Percentiles rank a stretch among this genome's conserved stretches.
Evolutionary conservation across 2,329 filamentous ascomycete species (phyloP).

Genomic region (Alternaria sp.): DNA sequence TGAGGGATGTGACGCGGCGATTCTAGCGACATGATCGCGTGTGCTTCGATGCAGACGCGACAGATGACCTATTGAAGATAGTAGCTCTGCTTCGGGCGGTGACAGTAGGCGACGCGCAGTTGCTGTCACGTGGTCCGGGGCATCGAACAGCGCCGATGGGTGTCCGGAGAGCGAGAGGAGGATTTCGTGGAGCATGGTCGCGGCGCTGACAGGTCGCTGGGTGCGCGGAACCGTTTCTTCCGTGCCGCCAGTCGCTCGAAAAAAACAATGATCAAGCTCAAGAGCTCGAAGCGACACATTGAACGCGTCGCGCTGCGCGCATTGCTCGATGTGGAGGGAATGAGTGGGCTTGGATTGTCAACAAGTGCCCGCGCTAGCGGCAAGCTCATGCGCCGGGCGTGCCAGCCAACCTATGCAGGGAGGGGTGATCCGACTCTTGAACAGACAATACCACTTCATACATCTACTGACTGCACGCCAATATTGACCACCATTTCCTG

Average conservation of each 20-base stretch:
- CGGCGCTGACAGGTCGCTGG: constrained; percentile 17
- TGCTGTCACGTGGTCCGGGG: constrained; percentile 47
- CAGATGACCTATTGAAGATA: constrained; percentile 77
- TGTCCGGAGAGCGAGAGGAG: constrained; percentile 95
- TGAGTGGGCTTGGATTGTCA: constrained; percentile 16
- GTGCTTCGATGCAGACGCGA: constrained; percentile 79
- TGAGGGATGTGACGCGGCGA: constrained; percentile 75
- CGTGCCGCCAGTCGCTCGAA: constrained; percentile 30
- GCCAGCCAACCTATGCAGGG: neutral
- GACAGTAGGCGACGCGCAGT: constrained; percentile 62
- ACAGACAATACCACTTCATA: neutral
- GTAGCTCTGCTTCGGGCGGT: constrained; percentile 81
- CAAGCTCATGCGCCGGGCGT: neutral
- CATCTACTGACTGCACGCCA: neutral
- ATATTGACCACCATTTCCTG: neutral
- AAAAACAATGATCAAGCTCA: constrained; percentile 42
- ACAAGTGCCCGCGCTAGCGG: constrained; percentile 15
- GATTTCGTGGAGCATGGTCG: constrained; percentile 93
- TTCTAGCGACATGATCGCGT: constrained; percentile 68
- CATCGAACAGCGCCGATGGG: constrained; percentile 82
- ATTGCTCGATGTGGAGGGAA: constrained; percentile 16
- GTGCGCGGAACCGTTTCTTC: constrained; percentile 14
- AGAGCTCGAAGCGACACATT: constrained; percentile 49
- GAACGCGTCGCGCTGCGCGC: constrained; percentile 24
- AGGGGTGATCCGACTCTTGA: neutral